Conservation (phyloP, 768 basidiomycete species). For the Serendipita vermifera region DNA sequence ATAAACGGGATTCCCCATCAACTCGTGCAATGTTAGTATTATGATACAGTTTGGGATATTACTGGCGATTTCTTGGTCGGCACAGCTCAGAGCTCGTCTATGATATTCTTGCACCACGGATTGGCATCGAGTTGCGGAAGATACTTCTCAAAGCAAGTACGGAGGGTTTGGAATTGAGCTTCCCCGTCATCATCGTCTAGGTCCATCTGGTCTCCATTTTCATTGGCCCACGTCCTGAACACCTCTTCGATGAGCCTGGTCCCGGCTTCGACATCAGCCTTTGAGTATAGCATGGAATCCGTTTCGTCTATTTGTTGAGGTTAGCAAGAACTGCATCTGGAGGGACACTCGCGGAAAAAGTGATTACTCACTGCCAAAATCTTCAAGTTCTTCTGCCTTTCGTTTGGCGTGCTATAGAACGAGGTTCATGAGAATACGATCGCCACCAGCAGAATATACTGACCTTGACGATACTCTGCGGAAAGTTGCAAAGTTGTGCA, state of each 20-base stretch:
- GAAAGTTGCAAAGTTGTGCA: constrained; percentile 94
- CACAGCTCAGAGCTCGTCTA: constrained; percentile 21
- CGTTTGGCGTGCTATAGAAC: constrained; percentile 61
- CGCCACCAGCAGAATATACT: constrained; percentile 13
- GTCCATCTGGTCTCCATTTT: constrained; percentile 37
- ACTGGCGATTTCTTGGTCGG: neutral
- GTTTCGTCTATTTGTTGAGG: constrained; percentile 19
- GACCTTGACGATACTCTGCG: constrained; percentile 82
- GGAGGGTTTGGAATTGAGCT: constrained; percentile 40
- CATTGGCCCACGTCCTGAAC: constrained; percentile 51
- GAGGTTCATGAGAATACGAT: neutral
- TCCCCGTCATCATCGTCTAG: constrained; percentile 26
- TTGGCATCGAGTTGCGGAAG: constrained; percentile 62
- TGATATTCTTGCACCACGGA: constrained; percentile 56
- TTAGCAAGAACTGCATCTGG: constrained; percentile 14
- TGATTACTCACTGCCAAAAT: constrained; percentile 47
- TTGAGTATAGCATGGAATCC: constrained; percentile 34
- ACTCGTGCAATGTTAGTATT: too few relatives aligned
- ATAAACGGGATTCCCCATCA: constrained; percentile 32
- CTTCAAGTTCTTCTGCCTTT: constrained; percentile 85
- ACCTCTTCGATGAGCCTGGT: constrained; percentile 69
- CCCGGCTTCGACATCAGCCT: constrained; percentile 62
- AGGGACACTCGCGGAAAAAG: neutral
- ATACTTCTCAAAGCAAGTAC: constrained; percentile 50
- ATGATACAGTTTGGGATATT: neutral